A percentile compares a stretch with the other conserved stretches of the same genome.
phyloP scores from a whole-genome alignment of 345 rosid species.

The Raphanus sativus region DNA sequence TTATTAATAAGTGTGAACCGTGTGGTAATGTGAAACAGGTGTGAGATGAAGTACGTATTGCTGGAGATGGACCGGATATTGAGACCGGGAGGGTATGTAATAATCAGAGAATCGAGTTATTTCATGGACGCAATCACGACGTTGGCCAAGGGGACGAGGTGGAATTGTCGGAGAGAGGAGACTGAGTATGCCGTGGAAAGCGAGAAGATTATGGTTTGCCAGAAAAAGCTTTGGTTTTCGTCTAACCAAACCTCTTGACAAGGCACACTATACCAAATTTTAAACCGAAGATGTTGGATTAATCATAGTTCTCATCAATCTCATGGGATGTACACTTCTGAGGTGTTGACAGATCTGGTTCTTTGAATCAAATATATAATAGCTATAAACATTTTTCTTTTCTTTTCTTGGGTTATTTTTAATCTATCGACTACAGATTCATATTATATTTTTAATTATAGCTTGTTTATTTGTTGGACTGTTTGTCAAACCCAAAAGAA shows the following conservation, averaged over 20 bases:
- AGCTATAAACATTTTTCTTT: background rate
- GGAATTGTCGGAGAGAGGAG: constrained; percentile 76
- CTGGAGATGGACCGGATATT: constrained; percentile 92
- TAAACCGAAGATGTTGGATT: constrained; percentile 8
- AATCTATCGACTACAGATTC: background rate
- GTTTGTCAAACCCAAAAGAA: background rate
- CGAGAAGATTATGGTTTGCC: constrained; percentile 84
- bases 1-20: background rate
- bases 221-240: constrained; percentile 89
- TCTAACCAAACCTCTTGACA: constrained; percentile 36
- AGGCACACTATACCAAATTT: background rate
- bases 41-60: constrained; percentile 77
- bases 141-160: constrained; percentile 77
- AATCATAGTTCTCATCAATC: constrained; percentile 14
- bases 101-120: constrained; percentile 80
- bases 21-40: constrained; percentile 48
- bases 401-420: background rate
- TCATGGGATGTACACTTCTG: background rate
- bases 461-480: background rate
- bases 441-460: background rate
- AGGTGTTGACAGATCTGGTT: background rate
- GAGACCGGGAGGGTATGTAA: constrained; percentile 71
- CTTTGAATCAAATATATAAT: background rate
- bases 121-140: constrained; percentile 64
- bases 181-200: constrained; percentile 62